Evolutionary conservation across 2,329 filamentous ascomycete species (phyloP).

Genomic region (Zalaria obscura): DNA sequence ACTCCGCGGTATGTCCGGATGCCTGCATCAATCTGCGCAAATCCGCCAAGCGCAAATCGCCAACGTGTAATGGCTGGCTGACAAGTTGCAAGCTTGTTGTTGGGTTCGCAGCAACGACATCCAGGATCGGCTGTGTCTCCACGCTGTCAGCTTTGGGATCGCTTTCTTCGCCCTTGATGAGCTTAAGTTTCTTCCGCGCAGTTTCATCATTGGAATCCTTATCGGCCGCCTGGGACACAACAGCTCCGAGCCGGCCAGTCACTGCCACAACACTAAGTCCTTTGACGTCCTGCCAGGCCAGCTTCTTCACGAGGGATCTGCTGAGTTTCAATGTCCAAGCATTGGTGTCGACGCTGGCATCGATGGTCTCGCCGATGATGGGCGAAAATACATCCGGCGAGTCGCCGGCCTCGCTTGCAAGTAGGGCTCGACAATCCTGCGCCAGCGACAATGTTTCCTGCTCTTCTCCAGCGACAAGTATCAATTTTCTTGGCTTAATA

Average conservation of each 20-base stretch:
- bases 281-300: constrained; percentile 90
- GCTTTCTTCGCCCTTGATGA: constrained; percentile 31
- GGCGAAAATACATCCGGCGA: constrained; percentile 63
- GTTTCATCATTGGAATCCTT: constrained; percentile 23
- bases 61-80: constrained; percentile 83
- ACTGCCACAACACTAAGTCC: constrained; percentile 86
- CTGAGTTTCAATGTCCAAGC: constrained; percentile 91
- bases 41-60: constrained; percentile 80
- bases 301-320: constrained; percentile 65
- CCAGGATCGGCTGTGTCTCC: constrained; percentile 35
- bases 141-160: constrained; percentile 14
- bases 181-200: constrained; percentile 36
- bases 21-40: constrained; percentile 70
- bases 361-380: constrained; percentile 53
- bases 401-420: constrained; percentile 29
- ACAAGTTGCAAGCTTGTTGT: constrained; percentile 50
- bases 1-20: constrained; percentile 76
- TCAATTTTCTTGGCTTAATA: constrained; percentile 85
- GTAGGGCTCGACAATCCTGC: constrained; percentile 59
- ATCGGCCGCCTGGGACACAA: constrained; percentile 24
- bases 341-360: constrained; percentile 94
- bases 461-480: constrained; percentile 69
- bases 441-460: constrained; percentile 70
- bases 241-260: constrained; percentile 52
- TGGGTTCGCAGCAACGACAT: constrained; percentile 45